Base-by-base conservation (phyloP, 2,329 filamentous ascomycete genomes). In the Lithohypha guttulata region DNA sequence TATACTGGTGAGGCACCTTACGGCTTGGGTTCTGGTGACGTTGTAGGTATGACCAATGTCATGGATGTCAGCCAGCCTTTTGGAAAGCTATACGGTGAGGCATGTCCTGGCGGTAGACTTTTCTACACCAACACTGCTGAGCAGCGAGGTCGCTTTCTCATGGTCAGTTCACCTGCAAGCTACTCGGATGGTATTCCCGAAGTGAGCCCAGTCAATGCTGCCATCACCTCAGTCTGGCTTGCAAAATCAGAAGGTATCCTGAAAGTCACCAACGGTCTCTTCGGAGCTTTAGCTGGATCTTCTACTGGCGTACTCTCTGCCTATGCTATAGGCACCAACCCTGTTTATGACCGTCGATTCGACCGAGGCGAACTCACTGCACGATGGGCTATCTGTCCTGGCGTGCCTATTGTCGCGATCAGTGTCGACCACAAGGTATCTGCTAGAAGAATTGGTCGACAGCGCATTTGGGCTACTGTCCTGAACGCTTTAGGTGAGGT, bases 401-500 rank as follows among this genome's bases (percentile, higher is more conserved):
- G 91, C 27, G 86, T 96, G 2, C 91, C 91, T 0, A 91, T 98
- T 45, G 73, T 95, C 39, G 75, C 77, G 1, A 76, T 98, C 44
- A 75, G 75, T 30, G 74, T 94, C 5, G 91, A 98, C 53, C 86
- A 94, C 19, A 76, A 76, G 37, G 91, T 86, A 59, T 87, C 72
- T 34, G 59, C 70, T 18, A 79, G 77, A 50, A 78, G 87, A 20
- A 79, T 79, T 55, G 65, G 72, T 3, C 67, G 78, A 34, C 73
- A 75, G 9, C 78, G 87, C 19, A 73, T 91, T 9, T 96, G 86
- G 85, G 85, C 84, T n/a, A 80, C 89, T 28, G 84, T 77, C n/a
- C 62, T 98, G 37, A 98, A 98, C 56, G 89, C 91, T 0, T 67
- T 98, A 6, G 91, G 91, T 1, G 91, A 98, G 58, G 67, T 94